Conservation (phyloP, 1,139 yeast genomes). For the Protomyces arabidopsidicola region DNA sequence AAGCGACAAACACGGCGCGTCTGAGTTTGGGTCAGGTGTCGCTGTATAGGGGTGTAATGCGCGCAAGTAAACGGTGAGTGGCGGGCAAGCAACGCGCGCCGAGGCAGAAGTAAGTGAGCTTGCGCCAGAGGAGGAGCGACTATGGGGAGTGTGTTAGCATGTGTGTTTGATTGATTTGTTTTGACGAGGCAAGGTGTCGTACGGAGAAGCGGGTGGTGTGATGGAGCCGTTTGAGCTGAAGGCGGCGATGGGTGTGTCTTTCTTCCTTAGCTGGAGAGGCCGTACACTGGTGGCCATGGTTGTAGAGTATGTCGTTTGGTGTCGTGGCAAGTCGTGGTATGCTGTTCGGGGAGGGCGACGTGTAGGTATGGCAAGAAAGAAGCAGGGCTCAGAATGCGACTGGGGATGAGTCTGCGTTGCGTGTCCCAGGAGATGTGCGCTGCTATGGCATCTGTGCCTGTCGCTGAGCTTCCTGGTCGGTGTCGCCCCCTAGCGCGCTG, state of each 20-base stretch:
- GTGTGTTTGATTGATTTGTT: not conserved
- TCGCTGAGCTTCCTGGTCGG: no score
- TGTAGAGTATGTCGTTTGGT: not conserved
- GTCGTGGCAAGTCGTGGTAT: not conserved
- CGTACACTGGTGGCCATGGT: not conserved
- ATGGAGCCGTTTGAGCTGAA: not conserved
- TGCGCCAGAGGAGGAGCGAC: constrained; percentile 18
- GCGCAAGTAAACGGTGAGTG: constrained; percentile 7
- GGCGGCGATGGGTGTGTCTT: not conserved
- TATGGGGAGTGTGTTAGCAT: not conserved
- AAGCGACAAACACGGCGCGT: constrained; percentile 61
- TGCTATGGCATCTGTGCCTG: no score
- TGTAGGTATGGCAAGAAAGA: no score
- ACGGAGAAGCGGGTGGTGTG: constrained; percentile 1
- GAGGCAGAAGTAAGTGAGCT: not conserved
- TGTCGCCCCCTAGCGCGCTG: no score
- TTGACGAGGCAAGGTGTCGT: not conserved
- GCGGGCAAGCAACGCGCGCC: not conserved
- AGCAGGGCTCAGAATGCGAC: no score
- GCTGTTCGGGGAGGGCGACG: not conserved
- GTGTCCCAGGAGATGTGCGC: no score
- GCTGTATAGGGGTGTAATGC: constrained; percentile 19
- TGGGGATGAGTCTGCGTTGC: no score
- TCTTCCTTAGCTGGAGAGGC: not conserved
- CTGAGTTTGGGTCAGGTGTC: not conserved